Evolutionary conservation across 129 eudicot species (phyloP).

Genomic region (Scalesia atractyloides): DNA sequence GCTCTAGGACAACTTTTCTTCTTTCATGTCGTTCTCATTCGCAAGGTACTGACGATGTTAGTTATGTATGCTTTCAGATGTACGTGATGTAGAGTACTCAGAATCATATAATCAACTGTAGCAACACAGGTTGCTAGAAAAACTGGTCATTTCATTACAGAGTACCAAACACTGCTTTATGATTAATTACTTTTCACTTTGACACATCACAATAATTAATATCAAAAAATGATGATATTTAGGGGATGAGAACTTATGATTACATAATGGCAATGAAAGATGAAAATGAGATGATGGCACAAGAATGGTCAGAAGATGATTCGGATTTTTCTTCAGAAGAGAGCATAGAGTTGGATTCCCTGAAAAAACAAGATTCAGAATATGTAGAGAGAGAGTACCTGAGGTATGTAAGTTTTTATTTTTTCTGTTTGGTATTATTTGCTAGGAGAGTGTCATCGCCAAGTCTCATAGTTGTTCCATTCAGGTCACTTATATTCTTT

Average conservation of each 20-base stretch:
- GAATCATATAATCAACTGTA: not conserved
- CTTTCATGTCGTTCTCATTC: constrained; percentile 90
- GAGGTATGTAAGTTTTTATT: constrained; percentile 28
- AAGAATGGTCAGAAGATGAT: constrained; percentile 53
- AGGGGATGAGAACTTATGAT: constrained; percentile 98
- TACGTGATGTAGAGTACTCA: not conserved
- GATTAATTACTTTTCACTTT: not conserved
- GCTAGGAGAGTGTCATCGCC: not conserved
- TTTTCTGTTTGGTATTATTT: not conserved
- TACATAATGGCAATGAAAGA: constrained; percentile 94
- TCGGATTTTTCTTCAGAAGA: constrained; percentile 81
- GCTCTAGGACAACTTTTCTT: constrained; percentile 94
- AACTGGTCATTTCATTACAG: not conserved
- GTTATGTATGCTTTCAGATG: not conserved
- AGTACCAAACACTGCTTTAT: not conserved
- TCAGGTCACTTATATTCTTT: not conserved
- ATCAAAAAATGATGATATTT: not conserved
- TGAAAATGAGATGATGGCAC: constrained; percentile 54
- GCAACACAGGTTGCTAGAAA: not conserved
- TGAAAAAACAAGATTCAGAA: constrained; percentile 48
- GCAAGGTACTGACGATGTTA: constrained; percentile 54
- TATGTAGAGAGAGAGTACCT: constrained; percentile 48
- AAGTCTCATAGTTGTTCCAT: not conserved
- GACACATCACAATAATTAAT: constrained; percentile 1
- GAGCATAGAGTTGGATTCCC: constrained; percentile 61